phyloP scores from a whole-genome alignment of 352 stramenopile genomes.

The Globisporangium nagaii region DNA sequence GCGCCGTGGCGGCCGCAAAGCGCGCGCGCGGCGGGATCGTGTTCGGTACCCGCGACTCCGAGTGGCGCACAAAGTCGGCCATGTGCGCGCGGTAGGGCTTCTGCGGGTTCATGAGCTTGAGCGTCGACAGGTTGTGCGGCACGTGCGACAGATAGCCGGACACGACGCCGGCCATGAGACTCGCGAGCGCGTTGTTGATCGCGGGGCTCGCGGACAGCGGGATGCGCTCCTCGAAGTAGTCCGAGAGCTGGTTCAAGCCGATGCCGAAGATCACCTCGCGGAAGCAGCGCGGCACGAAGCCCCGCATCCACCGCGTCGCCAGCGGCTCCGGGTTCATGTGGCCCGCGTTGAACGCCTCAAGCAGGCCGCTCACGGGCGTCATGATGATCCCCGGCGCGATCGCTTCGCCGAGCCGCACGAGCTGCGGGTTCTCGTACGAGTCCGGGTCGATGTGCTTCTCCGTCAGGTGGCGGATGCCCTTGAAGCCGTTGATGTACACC shows the following conservation, averaged over 20 bases:
- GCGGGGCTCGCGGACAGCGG: conserved; percentile 56
- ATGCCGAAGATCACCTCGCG: conserved; percentile 93
- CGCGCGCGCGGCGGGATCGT: conserved; percentile 69
- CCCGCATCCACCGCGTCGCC: conserved; percentile 85
- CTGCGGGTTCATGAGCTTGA: conserved; percentile 93
- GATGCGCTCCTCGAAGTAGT: conserved; percentile 92
- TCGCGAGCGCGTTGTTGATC: conserved; percentile 86
- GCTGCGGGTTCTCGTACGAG: conserved; percentile 73
- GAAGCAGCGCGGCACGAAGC: conserved; percentile 74
- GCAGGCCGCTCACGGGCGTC: conserved; percentile 89
- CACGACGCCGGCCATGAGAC: conserved; percentile 85
- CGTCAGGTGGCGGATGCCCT: conserved; percentile 80
- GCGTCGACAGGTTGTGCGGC: conserved; percentile 94
- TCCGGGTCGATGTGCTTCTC: conserved; percentile 85
- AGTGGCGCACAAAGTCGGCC: conserved; percentile 79
- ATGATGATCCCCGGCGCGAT: conserved; percentile 89
- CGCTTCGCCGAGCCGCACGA: conserved; percentile 74
- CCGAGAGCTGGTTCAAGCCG: conserved; percentile 90
- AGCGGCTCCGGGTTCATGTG: conserved; percentile 92
- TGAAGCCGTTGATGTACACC: conserved; percentile 93
- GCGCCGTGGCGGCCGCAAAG: conserved; percentile 53
- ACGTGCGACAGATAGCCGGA: conserved; percentile 93
- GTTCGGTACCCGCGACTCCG: conserved; percentile 72
- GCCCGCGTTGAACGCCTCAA: conserved; percentile 91
- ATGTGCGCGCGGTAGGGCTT: conserved; percentile 83